These are phyloP conservation scores for Thalassiosira allenii DNA, from an alignment of 352 stramenopile species.

Conservation along the genomic window DNA sequence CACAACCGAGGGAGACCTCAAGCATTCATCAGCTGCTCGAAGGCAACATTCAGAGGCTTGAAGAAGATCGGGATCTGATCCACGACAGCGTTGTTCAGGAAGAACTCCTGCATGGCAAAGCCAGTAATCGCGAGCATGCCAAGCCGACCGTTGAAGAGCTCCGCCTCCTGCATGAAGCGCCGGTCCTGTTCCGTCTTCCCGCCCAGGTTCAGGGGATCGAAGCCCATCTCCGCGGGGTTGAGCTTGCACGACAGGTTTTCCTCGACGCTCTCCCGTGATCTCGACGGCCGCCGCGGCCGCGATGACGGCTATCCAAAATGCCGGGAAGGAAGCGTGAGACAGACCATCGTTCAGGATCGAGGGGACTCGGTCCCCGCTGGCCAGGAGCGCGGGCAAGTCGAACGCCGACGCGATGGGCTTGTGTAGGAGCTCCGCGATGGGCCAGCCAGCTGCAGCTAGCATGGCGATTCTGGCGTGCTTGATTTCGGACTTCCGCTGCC, in stretches of 20 bases:
- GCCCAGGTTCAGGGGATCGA: constrained; percentile 85
- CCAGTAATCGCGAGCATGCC: constrained; percentile 82
- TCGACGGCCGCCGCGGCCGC: constrained; percentile 67
- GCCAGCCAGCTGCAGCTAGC: constrained; percentile 77
- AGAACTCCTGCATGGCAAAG: constrained; percentile 80
- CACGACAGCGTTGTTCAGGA: constrained; percentile 71
- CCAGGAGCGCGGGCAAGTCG: constrained; percentile 51
- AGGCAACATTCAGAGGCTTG: constrained; percentile 54
- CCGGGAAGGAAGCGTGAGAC: constrained; percentile 50
- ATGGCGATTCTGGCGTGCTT: constrained; percentile 76
- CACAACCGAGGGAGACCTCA: not conserved
- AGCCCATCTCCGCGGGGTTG: constrained; percentile 73
- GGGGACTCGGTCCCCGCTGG: constrained; percentile 61
- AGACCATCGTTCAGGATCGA: constrained; percentile 77
- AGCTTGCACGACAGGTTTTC: constrained; percentile 18
- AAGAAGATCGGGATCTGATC: constrained; percentile 84
- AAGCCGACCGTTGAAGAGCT: constrained; percentile 86
- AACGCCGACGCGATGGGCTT: constrained; percentile 60
- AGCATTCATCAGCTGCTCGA: not conserved
- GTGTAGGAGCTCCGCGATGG: constrained; percentile 74
- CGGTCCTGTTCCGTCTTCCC: constrained; percentile 59
- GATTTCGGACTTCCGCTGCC: constrained; percentile 69
- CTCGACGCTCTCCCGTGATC: constrained; percentile 75
- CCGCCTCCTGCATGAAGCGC: constrained; percentile 78
- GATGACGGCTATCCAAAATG: constrained; percentile 67